A percentile compares a stretch with the other conserved stretches of the same genome.
These are phyloP conservation scores for Euphorbia lathyris DNA, from an alignment of 345 rosid genomes.

Conservation along the genomic window DNA sequence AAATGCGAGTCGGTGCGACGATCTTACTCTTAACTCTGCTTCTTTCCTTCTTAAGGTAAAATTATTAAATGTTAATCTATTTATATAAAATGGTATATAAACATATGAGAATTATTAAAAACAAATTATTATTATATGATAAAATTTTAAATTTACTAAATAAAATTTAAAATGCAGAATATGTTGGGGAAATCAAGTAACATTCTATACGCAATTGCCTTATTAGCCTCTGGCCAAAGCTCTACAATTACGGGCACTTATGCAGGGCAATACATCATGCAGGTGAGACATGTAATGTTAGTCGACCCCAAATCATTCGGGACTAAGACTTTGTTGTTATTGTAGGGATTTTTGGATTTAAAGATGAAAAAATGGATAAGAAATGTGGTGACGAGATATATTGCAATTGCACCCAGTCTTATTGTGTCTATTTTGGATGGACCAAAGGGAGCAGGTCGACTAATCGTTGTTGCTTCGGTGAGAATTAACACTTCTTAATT, in stretches of 20 bases:
- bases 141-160: too few relatives aligned
- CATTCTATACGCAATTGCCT: slow-evolving; percentile 50
- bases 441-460: slow-evolving; percentile 48
- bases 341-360: slow-evolving; percentile 70
- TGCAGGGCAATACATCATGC: slow-evolving; percentile 69
- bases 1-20: slow-evolving; percentile 29
- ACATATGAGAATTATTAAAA: too few relatives aligned
- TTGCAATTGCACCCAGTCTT: slow-evolving; percentile 65
- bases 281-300: slow-evolving; percentile 29
- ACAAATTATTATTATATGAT: too few relatives aligned
- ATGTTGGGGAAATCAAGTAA: slow-evolving; percentile 59
- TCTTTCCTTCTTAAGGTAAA: slow-evolving; percentile 67
- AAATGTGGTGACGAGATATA: slow-evolving; percentile 54
- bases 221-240: slow-evolving; percentile 72
- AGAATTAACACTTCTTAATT: background rate
- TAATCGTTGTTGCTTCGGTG: slow-evolving; percentile 69
- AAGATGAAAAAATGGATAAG: slow-evolving; percentile 56
- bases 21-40: slow-evolving; percentile 62
- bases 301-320: too few relatives aligned
- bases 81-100: too few relatives aligned
- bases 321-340: too few relatives aligned
- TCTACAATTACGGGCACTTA: slow-evolving; percentile 68
- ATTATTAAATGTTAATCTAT: too few relatives aligned
- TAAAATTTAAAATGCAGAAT: slow-evolving; percentile 32
- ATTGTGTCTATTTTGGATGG: slow-evolving; percentile 57